Conservation (phyloP, 1,284 basidiomycete genomes). For the Leccinum huronense region DNA sequence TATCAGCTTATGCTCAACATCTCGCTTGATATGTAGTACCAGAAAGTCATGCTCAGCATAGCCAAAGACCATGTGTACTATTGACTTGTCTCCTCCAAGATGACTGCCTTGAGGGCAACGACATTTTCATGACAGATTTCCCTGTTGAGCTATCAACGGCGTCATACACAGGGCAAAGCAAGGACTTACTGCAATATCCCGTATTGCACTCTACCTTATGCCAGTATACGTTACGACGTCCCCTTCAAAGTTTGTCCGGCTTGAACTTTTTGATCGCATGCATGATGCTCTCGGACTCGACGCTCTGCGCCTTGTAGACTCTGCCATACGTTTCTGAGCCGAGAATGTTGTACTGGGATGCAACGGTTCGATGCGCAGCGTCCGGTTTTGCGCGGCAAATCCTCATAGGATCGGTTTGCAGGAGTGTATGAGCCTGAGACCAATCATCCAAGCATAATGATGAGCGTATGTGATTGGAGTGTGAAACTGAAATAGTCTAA, state of each 20-base stretch:
- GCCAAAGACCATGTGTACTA: slow-evolving; percentile 99
- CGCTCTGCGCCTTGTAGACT: slow-evolving; percentile 93
- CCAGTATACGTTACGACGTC: slow-evolving; percentile 93
- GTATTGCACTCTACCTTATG: slow-evolving; percentile 94
- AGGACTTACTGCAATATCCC: slow-evolving; percentile 88
- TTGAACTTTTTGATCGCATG: slow-evolving; percentile 99
- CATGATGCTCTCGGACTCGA: slow-evolving; percentile 63
- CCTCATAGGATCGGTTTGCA: slow-evolving; percentile 74
- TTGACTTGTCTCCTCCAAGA: slow-evolving; percentile 98
- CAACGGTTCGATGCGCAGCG: slow-evolving; percentile 61
- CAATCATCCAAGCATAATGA: slow-evolving; percentile 33
- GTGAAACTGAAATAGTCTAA: background rate
- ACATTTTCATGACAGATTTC: slow-evolving; percentile 95
- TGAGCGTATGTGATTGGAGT: background rate
- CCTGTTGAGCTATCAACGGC: slow-evolving; percentile 71
- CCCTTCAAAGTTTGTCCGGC: slow-evolving; percentile 97
- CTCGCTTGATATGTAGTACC: slow-evolving; percentile 39
- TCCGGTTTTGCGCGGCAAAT: slow-evolving; percentile 82
- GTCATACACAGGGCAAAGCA: background rate
- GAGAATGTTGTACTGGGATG: slow-evolving; percentile 85
- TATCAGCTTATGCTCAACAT: background rate
- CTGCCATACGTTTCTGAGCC: slow-evolving; percentile 98
- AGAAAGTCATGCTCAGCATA: slow-evolving; percentile 99
- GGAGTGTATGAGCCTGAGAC: slow-evolving; percentile 37
- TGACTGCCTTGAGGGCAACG: slow-evolving; percentile 89